A percentile compares a stretch with the other conserved stretches of the same genome.
Evolutionary conservation across 2,329 filamentous ascomycete genomes (phyloP).

Genomic region (Colletotrichum euphorbiae): DNA sequence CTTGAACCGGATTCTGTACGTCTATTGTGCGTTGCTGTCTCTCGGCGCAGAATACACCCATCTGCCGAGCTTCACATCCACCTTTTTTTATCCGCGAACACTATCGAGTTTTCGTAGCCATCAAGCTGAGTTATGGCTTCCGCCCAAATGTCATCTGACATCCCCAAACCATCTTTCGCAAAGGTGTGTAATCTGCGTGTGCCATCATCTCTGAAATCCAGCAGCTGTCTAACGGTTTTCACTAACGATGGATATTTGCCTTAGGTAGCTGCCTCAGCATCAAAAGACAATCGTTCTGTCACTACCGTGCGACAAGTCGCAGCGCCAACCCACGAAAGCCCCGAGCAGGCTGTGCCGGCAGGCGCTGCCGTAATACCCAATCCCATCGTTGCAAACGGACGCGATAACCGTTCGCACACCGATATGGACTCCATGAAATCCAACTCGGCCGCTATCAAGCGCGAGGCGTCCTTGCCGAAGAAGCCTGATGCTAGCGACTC

Average conservation of each 20-base stretch:
- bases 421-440: constrained; percentile 30
- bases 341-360: constrained; percentile 10
- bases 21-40: constrained; percentile 38
- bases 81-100: constrained; percentile 35
- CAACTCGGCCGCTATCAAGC: constrained; percentile 1
- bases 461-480: constrained; percentile 3
- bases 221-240: neutral
- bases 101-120: neutral
- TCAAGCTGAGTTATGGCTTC: constrained; percentile 56
- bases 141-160: constrained; percentile 58
- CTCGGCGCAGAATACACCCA: constrained; percentile 25
- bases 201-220: neutral
- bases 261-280: constrained; percentile 63
- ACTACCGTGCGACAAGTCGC: constrained; percentile 46
- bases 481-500: constrained; percentile 25
- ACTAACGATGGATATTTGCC: constrained; percentile 41
- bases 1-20: constrained; percentile 37
- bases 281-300: constrained; percentile 51
- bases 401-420: constrained; percentile 7
- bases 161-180: constrained; percentile 77
- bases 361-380: neutral
- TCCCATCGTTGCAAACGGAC: constrained; percentile 18
- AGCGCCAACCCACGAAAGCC: constrained; percentile 38
- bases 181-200: constrained; percentile 65
- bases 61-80: constrained; percentile 37